Conservation (phyloP, 495 filamentous ascomycete species). For the Penicillium bovifimosum region DNA sequence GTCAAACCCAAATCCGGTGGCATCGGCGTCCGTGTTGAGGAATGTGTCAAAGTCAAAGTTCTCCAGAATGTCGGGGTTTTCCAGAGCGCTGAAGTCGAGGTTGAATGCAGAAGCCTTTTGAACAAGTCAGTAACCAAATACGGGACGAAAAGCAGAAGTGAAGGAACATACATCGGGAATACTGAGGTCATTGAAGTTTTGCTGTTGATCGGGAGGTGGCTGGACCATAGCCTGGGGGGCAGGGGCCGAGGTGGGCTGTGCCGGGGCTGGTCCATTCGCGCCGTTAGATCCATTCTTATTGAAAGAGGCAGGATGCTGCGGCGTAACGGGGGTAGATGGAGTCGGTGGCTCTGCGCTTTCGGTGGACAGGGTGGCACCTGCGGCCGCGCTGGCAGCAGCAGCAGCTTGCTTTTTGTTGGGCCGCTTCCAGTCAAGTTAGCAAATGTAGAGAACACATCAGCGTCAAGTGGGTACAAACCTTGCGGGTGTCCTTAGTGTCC, state of each 20-base stretch:
- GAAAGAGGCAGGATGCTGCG: slow-evolving; percentile 63
- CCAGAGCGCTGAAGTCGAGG: slow-evolving; percentile 58
- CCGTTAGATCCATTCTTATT: slow-evolving; percentile 50
- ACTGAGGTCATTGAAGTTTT: slow-evolving; percentile 32
- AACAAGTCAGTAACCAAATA: slow-evolving; percentile 21
- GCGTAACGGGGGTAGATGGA: slow-evolving; percentile 80
- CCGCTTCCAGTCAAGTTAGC: slow-evolving; percentile 21
- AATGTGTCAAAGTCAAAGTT: slow-evolving; percentile 97
- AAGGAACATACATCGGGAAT: slow-evolving; percentile 38
- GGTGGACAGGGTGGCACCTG: slow-evolving; percentile 64
- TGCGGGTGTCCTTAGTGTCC: slow-evolving; percentile 61
- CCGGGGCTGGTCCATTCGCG: slow-evolving; percentile 41
- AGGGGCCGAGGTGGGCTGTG: slow-evolving; percentile 39
- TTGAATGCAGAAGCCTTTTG: slow-evolving; percentile 35
- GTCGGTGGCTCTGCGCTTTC: slow-evolving; percentile 68
- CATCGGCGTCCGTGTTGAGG: slow-evolving; percentile 59
- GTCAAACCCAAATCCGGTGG: slow-evolving; percentile 49
- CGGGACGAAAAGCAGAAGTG: not conserved
- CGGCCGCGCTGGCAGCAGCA: slow-evolving; percentile 51
- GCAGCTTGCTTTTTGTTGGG: slow-evolving; percentile 59
- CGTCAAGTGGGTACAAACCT: slow-evolving; percentile 54
- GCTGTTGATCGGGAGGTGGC: slow-evolving; percentile 41
- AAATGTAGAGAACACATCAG: slow-evolving; percentile 13
- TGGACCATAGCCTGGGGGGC: slow-evolving; percentile 39
- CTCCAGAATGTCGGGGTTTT: slow-evolving; percentile 68